Conservation (phyloP, 352 stramenopile species). For the Plasmopara viticola region DNA sequence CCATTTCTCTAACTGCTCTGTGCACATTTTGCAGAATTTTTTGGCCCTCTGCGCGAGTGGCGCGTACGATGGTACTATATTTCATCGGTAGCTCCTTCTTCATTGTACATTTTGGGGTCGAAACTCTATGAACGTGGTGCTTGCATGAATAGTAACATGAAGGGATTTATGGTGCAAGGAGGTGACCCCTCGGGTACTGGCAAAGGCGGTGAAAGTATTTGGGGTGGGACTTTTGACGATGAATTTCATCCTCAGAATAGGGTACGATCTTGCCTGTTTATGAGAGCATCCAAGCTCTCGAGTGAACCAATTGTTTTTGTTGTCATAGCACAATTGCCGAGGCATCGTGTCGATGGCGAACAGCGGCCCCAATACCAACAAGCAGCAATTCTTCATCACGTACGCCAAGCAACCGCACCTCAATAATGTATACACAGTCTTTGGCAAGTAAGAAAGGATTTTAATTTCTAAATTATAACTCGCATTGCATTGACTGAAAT, state of each 20-base stretch:
- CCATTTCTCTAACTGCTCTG: slow-evolving; percentile 1
- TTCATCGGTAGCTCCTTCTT: slow-evolving; percentile 47
- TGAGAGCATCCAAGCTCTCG: background rate
- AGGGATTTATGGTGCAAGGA: slow-evolving; percentile 86
- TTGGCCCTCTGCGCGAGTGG: slow-evolving; percentile 91
- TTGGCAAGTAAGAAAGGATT: slow-evolving; percentile 82
- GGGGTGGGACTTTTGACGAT: slow-evolving; percentile 84
- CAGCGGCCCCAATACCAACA: slow-evolving; percentile 89
- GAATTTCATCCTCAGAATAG: slow-evolving; percentile 89
- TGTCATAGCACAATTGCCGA: slow-evolving; percentile 74
- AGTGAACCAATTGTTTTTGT: slow-evolving; percentile 7
- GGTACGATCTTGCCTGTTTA: slow-evolving; percentile 23
- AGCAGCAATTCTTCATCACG: slow-evolving; percentile 98
- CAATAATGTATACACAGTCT: slow-evolving; percentile 98
- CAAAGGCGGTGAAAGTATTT: slow-evolving; percentile 89
- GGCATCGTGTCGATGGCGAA: slow-evolving; percentile 92
- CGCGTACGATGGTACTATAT: slow-evolving; percentile 87
- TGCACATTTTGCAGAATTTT: slow-evolving; percentile 85
- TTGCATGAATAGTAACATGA: slow-evolving; percentile 57
- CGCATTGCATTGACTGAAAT: slow-evolving; percentile 14
- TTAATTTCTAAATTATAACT: background rate
- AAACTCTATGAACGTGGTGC: slow-evolving; percentile 21
- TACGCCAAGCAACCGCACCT: slow-evolving; percentile 95
- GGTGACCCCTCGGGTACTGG: slow-evolving; percentile 88
- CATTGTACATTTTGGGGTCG: no score